Percentiles rank a stretch among this genome's conserved stretches.
phyloP scores from a whole-genome alignment of 306 rosid genomes.

The Malus fusca region DNA sequence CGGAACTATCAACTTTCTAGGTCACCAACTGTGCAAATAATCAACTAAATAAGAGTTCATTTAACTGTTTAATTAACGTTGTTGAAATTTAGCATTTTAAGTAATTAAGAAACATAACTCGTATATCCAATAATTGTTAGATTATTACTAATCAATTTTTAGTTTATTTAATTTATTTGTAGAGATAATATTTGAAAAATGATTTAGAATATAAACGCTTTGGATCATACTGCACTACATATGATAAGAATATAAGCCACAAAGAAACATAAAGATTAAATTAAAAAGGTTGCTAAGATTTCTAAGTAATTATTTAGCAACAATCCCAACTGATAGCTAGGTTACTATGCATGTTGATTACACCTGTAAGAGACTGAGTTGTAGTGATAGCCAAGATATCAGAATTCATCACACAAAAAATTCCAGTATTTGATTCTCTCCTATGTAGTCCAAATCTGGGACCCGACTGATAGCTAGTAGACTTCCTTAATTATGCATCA shows the following conservation, averaged over 20 bases:
- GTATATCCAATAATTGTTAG: no score
- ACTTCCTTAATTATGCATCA: slow-evolving; percentile 10
- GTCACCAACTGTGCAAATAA: no score
- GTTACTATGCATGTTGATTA: not conserved
- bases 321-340: not conserved
- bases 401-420: not conserved
- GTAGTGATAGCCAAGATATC: not conserved
- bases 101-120: no score
- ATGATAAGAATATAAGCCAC: not conserved
- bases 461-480: slow-evolving; percentile 7
- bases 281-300: not conserved
- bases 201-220: no score
- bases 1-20: no score
- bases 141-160: no score
- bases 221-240: not conserved
- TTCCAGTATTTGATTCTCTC: slow-evolving; percentile 5
- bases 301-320: not conserved
- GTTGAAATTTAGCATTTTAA: no score
- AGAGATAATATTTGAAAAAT: no score
- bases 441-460: not conserved
- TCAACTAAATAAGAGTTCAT: no score
- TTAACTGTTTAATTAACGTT: no score
- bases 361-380: not conserved
- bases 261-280: no score
- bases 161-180: no score